phyloP scores from a whole-genome alignment of 345 rosid genomes.

The Sisymbrium irio region DNA sequence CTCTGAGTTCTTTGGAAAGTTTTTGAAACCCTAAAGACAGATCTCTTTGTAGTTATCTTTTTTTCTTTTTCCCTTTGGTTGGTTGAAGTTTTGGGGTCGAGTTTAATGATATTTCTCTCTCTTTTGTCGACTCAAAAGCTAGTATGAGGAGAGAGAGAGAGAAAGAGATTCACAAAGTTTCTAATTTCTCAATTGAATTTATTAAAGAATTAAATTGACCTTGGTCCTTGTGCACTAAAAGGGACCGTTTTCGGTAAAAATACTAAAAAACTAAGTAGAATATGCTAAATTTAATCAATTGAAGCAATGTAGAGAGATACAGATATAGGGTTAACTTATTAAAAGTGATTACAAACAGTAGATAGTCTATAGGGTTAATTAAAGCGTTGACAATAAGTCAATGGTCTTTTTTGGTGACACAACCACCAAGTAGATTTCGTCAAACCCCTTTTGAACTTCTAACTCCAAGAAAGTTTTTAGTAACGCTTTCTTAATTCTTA shows the following conservation, averaged over 20 bases:
- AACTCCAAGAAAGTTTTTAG: conserved; percentile 27
- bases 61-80: conserved; percentile 11
- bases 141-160: conserved; percentile 15
- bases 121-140: conserved; percentile 23
- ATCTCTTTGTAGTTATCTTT: conserved; percentile 22
- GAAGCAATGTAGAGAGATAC: not conserved
- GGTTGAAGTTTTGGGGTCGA: conserved; percentile 31
- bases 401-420: conserved; percentile 27
- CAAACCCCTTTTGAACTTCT: conserved; percentile 29
- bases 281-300: not conserved
- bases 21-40: conserved; percentile 32
- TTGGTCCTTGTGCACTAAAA: conserved; percentile 30
- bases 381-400: conserved; percentile 42
- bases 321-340: not conserved
- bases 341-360: not conserved
- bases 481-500: conserved; percentile 28
- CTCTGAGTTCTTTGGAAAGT: not conserved
- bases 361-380: conserved; percentile 28
- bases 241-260: conserved; percentile 20
- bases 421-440: conserved; percentile 37
- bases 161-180: conserved; percentile 21
- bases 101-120: conserved; percentile 35
- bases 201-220: conserved; percentile 39
- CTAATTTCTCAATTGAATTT: conserved; percentile 22
- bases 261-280: not conserved